Base-by-base conservation (phyloP, 1,284 basidiomycete genomes). In the Neonothopanus nambi region DNA sequence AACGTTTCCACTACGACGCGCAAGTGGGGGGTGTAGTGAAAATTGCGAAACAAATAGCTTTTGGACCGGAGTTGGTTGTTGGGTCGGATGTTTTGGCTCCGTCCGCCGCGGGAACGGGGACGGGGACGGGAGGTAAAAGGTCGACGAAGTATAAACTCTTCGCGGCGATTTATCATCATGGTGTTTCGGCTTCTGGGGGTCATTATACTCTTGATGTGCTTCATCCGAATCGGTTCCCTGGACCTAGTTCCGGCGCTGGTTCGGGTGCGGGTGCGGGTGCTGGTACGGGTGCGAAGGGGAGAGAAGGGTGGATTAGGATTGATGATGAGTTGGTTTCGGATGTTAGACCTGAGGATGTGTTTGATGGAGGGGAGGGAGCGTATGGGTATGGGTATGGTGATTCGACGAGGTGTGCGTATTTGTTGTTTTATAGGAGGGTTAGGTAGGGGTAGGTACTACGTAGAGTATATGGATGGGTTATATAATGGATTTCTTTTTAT, bases 201-300 rank as follows among this genome's bases (percentile, higher is more conserved):
- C 95, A 98, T 70, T 99, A 98, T 74, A 99, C 95, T 1, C 84
- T 97, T 41, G 90, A 95, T 59, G 91, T 97, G 1, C 74, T 95
- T 7, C 88, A 93, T 57, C 89, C 92, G 18, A 84, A 85, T 61
- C 81, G 84, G 12, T 83, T 82, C 63, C 70, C 76, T 44, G 68
- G 65, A 59, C n/a, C n/a, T n/a, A n/a, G n/a, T n/a, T n/a, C n/a
- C n/a, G n/a, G n/a, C n/a, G 38, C 59, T 1, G 20, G 28, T 3
- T 23, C 56, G 7, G 52, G 59, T 3, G 56, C 48, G 3, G 67
- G 57, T 37, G 47, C 41, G 11, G 39, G 45, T 2, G 39, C 43
- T 5, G 28, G 26, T 3, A 50, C 36, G 12, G 36, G 44, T 20
- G 26, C 23, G 23, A 67, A 70, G 18, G 65, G 67, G 47, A 70